Percentiles rank a stretch among this genome's conserved stretches.
Evolutionary conservation across 1,139 yeast genomes (phyloP).

Genomic region (Candida sanyaensis): DNA sequence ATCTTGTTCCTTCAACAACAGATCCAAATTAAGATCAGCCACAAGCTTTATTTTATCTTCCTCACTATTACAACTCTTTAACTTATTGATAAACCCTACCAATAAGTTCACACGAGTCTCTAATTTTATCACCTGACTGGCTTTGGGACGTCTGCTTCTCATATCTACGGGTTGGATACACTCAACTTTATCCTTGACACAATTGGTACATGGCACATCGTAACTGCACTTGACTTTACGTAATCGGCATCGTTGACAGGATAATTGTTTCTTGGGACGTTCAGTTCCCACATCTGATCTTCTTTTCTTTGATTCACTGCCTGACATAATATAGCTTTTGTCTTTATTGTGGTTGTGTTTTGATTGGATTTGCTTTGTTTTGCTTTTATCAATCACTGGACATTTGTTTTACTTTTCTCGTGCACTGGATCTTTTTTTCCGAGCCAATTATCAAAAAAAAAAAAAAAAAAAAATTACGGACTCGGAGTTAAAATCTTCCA

Average conservation of each 20-base stretch:
- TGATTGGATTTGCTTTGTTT: no score
- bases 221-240: slow-evolving; percentile 57
- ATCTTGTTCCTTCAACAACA: neutral
- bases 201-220: slow-evolving; percentile 52
- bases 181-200: slow-evolving; percentile 44
- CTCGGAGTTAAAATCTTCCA: no score
- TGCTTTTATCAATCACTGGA: neutral
- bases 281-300: neutral
- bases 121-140: slow-evolving; percentile 45
- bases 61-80: slow-evolving; percentile 21
- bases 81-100: slow-evolving; percentile 24
- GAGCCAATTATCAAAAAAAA: neutral
- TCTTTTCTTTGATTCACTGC: neutral
- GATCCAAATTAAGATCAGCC: neutral
- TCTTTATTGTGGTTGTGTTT: neutral
- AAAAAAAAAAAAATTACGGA: no score
- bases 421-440: slow-evolving; percentile 1
- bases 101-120: slow-evolving; percentile 31
- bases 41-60: slow-evolving; percentile 15
- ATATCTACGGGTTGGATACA: slow-evolving; percentile 53
- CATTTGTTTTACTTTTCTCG: neutral
- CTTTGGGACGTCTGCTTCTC: slow-evolving; percentile 55
- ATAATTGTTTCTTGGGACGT: slow-evolving; percentile 15
- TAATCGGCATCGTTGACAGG: slow-evolving; percentile 53
- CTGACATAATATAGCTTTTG: neutral